Conservation (phyloP, 345 rosid species). For the Clarkia xantiana region DNA sequence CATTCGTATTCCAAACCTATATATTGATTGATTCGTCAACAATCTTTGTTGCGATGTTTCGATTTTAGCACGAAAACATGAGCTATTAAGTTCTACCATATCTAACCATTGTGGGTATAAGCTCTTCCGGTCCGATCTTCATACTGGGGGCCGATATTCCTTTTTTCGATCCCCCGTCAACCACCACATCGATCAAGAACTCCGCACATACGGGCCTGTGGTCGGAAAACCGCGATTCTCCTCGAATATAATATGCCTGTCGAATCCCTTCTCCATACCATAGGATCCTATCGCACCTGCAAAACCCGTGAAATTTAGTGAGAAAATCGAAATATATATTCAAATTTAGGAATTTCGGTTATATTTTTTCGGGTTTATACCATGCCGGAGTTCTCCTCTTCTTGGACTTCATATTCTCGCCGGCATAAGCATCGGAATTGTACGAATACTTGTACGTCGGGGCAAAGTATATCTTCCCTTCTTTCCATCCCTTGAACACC, state of each 20-base stretch:
- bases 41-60: background rate
- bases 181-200: constrained; percentile 44
- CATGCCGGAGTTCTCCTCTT: constrained; percentile 96
- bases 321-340: too few relatives aligned
- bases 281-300: constrained; percentile 90
- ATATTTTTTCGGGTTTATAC: too few relatives aligned
- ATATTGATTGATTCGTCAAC: too few relatives aligned
- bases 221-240: constrained; percentile 71
- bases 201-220: constrained; percentile 72
- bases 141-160: constrained; percentile 14
- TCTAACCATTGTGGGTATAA: constrained; percentile 16
- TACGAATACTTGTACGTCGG: constrained; percentile 87
- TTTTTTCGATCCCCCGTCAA: constrained; percentile 20
- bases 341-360: too few relatives aligned
- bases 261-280: constrained; percentile 69
- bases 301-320: background rate
- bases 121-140: constrained; percentile 32
- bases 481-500: constrained; percentile 85
- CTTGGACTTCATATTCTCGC: constrained; percentile 45
- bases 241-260: constrained; percentile 42
- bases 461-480: constrained; percentile 72
- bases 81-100: constrained; percentile 2
- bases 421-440: constrained; percentile 72
- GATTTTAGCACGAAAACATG: background rate
- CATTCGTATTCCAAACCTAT: too few relatives aligned